Evolutionary conservation across 2,329 filamentous ascomycete genomes (phyloP), one percentile per base, ranked within the genome.

Genomic region (Immersiporthe knoxdaviesiana): DNA sequence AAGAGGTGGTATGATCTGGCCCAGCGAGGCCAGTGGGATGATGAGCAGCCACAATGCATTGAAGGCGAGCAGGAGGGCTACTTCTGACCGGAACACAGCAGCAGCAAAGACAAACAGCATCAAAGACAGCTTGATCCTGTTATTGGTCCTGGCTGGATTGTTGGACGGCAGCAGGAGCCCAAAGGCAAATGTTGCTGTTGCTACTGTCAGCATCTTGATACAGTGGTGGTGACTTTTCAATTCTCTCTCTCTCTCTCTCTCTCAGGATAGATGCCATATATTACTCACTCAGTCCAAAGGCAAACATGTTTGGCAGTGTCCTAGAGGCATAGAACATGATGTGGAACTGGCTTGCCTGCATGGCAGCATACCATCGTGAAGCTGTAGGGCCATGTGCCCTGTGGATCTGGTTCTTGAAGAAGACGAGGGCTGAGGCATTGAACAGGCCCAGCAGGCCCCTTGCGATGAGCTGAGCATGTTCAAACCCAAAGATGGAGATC

Each of bases 221-320:
- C 4, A n/a, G 24, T n/a, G n/a, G 27, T 4, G 8, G 8, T 27
- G 14, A 21, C 7, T 54, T 14, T 16, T 18, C 7, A 2, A 50
- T 52, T 21, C 2, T 27, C 3, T 24, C 1, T 5, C 6, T 47
- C 27, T 12, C 10, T 8, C 35, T n/a, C n/a, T n/a, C n/a, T n/a
- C 35, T 4, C 35, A 24, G 24, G 6, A 8, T 47, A 12, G 6
- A 54, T 54, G 24, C 4, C n/a, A 35, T 5, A 35, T 47, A 84
- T 90, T 47, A 84, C 90, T 80, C 83, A 95, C 91, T 93, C 69
- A 97, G 81, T 12, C 89, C 88, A 81, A 98, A 96, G 27, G 96
- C 94, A 80, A 97, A 97, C 91, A 97, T 97, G 78, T 99, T 99
- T 1, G 96, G 96, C 73, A 99, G 82, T 2, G 94, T 96, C 71